Conservation (phyloP, 2,329 filamentous ascomycete species). For the Fusarium torreyae region DNA sequence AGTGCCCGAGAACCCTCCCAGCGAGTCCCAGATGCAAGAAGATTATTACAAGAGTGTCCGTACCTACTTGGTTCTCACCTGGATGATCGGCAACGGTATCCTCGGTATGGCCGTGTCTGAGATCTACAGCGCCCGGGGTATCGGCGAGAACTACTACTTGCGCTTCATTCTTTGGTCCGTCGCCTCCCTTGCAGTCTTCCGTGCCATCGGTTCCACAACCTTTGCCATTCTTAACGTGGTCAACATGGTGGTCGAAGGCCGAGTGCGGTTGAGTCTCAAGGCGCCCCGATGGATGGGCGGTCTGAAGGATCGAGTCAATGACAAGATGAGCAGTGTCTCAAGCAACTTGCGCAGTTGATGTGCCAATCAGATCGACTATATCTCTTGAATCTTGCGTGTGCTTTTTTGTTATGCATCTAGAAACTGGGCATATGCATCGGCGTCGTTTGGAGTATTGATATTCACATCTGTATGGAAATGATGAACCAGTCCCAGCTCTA, state of each 20-base stretch:
- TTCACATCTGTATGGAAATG: conserved; percentile 27
- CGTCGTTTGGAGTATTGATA: conserved; percentile 30
- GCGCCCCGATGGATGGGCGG: conserved; percentile 66
- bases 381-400: conserved; percentile 18
- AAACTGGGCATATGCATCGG: conserved; percentile 33
- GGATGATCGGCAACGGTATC: conserved; percentile 93
- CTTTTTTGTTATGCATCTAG: conserved; percentile 32
- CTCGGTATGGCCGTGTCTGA: conserved; percentile 95
- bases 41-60: conserved; percentile 98
- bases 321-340: conserved; percentile 66
- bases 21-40: conserved; percentile 90
- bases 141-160: conserved; percentile 90
- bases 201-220: conserved; percentile 83
- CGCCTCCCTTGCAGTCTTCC: conserved; percentile 87
- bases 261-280: conserved; percentile 74
- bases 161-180: conserved; percentile 95
- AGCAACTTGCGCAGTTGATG: conserved; percentile 59
- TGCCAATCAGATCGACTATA: neutral
- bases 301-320: conserved; percentile 60
- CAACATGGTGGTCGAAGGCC: conserved; percentile 88
- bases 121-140: conserved; percentile 79
- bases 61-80: conserved; percentile 97
- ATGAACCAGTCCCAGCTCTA: conserved; percentile 11
- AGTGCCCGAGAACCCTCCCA: conserved; percentile 73
- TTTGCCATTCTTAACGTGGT: conserved; percentile 89